Base-by-base conservation (phyloP, 2,329 filamentous ascomycete species). In the Magnaporthiopsis incrustans region DNA sequence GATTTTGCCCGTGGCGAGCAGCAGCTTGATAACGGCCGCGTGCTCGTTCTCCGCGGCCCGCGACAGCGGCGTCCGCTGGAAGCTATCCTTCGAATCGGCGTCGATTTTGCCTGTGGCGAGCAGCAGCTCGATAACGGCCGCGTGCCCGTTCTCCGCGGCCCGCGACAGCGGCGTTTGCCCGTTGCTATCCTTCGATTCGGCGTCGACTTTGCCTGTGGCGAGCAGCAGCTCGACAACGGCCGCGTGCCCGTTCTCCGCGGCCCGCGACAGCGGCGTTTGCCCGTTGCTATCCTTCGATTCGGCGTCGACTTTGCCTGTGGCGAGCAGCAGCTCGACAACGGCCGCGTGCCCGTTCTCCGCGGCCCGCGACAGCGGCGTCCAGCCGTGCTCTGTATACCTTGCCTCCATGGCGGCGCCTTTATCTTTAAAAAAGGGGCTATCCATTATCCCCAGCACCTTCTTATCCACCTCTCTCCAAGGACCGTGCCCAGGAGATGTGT, bases 101-200 rank as follows among this genome's bases (percentile, higher is more conserved):
- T 59, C 57, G 26, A 22, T 33, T 15, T 32, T 59, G 35, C 57
- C 57, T 22, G 26, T 35, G 33, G 61, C 63, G 18, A 62, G 50
- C 15, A 68, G 26, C 18, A 14, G 10, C 60, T 58, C 22, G 5
- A 65, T 63, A 15, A 63, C 66, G 12, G 64, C 38, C 18, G 62
- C n/a, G 38, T 70, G 66, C 2, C 69, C 68, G 26, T 64, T 64
- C 18, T 2, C 56, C 15, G 66, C 64, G 30, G 64, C 65, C 65
- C 44, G 65, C 14, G 44, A 65, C n/a, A 65, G n/a, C 10, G 64
- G 64, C 15, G 62, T 64, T 33, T 18, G 57, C 1, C 44, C 32
- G 35, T 60, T 5, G 30, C 15, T 61, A 63, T 61, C 63, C 27
- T 33, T 58, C 22, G 60, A 22, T 2, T 62, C 30, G 12, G 64